Evolutionary conservation across 1,284 basidiomycete genomes (phyloP).

Genomic region (Ustanciosporium gigantosporum): DNA sequence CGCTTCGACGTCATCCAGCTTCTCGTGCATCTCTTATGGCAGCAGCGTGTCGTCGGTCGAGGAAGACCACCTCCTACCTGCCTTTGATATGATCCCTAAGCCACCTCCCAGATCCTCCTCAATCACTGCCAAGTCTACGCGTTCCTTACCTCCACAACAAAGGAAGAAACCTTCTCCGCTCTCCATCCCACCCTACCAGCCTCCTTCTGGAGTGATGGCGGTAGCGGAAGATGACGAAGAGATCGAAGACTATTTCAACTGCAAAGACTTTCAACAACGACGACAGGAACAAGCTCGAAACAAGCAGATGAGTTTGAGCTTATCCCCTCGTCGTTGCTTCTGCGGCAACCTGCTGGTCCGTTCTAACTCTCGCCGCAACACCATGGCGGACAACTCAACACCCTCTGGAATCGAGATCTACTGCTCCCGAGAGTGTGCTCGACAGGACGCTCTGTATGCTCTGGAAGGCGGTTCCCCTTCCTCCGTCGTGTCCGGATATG

Average conservation of each 20-base stretch:
- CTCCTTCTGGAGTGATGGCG: not conserved
- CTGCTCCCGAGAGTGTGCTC: constrained; percentile 22
- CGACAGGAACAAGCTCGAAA: not conserved
- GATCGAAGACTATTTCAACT: constrained; percentile 13
- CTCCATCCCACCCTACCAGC: not conserved
- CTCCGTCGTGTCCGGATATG: not conserved
- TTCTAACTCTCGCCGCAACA: not conserved
- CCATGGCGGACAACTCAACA: not conserved
- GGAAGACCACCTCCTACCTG: constrained; percentile 7
- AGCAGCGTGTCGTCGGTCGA: constrained; percentile 18
- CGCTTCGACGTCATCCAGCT: constrained; percentile 18
- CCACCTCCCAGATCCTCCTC: constrained; percentile 30
- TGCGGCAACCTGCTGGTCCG: constrained; percentile 7
- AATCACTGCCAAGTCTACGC: constrained; percentile 17
- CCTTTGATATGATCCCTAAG: constrained; percentile 12
- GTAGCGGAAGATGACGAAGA: not conserved
- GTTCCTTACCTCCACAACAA: constrained; percentile 5
- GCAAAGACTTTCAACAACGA: constrained; percentile 2
- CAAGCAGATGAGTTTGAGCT: not conserved
- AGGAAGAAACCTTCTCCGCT: constrained; percentile 18
- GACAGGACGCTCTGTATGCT: constrained; percentile 16
- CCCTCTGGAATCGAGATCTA: constrained; percentile 16
- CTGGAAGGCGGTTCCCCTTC: constrained; percentile 21
- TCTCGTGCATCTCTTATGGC: constrained; percentile 11
- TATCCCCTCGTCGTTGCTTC: constrained; percentile 7